Evolutionary conservation across 352 stramenopile species (phyloP), one percentile per base, ranked within the genome.

Genomic region (Phytophthora aleatoria): DNA sequence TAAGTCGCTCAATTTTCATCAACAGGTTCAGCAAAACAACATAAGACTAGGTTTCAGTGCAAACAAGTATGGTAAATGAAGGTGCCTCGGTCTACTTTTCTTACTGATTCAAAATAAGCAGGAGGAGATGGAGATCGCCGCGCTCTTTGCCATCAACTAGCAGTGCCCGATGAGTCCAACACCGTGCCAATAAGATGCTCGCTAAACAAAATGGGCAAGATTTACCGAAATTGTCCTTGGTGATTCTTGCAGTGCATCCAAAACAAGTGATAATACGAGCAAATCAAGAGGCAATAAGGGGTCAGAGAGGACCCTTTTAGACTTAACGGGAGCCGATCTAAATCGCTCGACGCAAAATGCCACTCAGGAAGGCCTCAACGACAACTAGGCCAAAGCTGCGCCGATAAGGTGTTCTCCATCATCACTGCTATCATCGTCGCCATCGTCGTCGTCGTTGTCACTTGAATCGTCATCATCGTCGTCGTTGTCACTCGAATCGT

Each of bases 401-500:
- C 58, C 69, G 53, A 77, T 77, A 31, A 77, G 61, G 57, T 62
- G 61, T 47, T 81, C 72, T 3, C 63, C 69, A 44, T 81, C 62
- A 38, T 77, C 69, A 16, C 65, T 75, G 54, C 66, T 75, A 50
- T 74, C 69, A 50, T 75, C 64, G 11, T 71, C 59, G 31, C 24
- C 67, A 42, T 76, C 62, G 10, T 73, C 66, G n/a, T 74, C 67
- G 8, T 71, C 65, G 27, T 75, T 58, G 9, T 70, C 64, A 24
- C 31, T 36, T 8, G 31, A 36, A 16, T 84, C 77, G 52, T 76
- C 81, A 16, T 77, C 74, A 16, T 76, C 71, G 11, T 84, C 69
- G 50, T 84, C 73, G 13, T 77, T 72, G 30, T 84, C 76, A 24
- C 66, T 73, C 1, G 72, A 79, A 28, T 81, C 74, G 44, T 87